Evolutionary conservation across 2,329 filamentous ascomycete species (phyloP), one percentile per base, ranked within the genome.

Genomic region (Talaromyces funiculosus): DNA sequence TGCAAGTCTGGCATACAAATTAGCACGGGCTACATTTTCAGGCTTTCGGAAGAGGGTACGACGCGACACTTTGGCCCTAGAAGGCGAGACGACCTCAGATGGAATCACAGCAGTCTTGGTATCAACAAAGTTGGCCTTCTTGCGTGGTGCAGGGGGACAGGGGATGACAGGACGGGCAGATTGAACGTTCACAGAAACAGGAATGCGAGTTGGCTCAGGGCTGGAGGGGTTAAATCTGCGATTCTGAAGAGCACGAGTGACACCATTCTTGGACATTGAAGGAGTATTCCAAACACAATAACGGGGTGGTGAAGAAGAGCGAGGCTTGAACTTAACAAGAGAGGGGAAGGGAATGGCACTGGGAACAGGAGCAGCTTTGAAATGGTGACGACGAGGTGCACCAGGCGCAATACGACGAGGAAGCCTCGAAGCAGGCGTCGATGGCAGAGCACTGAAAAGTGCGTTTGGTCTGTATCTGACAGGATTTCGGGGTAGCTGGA

Each of bases 201-300:
- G 63, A 18, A 67, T 63, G 60, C 63, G 64, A 10, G 66, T 67
- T 16, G 40, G 57, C 22, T 53, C 9, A 8, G 59, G 38, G 26
- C 51, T 38, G 26, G 42, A 43, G 10, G 42, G 26, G 10, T 57
- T 49, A 2, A 53, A 29, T 6, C 38, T 40, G 18, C 60, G 47
- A 20, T 61, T 61, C 7, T 53, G 49, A 40, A 57, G 56, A 22
- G 60, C 54, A 16, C 55, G 60, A 29, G 29, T 43, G 31, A 61
- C 60, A 10, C 60, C 60, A 24, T 57, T 35, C 60, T 61, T 61
- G 1, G 47, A 55, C 38, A 61, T 45, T 8, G 60, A 61, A 29
- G 60, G 60, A 2, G 53, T 57, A 2, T 33, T 33, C 59, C 54
- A 59, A n/a, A 49, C 38, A 37, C 53, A 51, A 35, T 37, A 53